Evolutionary conservation across 148 eudicot genomes (phyloP).

Genomic region (Chenopodium formosanum): DNA sequence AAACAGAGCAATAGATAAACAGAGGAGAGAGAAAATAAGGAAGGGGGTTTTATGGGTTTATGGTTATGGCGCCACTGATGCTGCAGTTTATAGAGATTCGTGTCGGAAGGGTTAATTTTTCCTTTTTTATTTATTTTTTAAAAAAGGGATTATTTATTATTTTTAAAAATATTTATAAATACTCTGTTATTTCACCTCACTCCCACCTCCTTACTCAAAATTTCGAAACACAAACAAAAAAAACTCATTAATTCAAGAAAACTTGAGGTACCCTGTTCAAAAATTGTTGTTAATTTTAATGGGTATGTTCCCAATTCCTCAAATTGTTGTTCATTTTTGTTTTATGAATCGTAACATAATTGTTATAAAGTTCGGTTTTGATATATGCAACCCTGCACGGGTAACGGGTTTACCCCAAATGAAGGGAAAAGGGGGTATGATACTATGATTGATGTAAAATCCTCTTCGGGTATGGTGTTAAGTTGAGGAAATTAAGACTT

Average conservation of each 20-base stretch:
- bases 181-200: neutral
- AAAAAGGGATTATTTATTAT: neutral
- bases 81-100: constrained; percentile 33
- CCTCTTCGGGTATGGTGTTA: constrained; percentile 20
- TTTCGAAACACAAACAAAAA: neutral
- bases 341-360: neutral
- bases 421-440: neutral
- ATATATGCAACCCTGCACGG: too few species aligned
- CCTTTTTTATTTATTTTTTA: neutral
- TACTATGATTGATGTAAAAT: constrained; percentile 1
- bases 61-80: constrained; percentile 31
- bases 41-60: constrained; percentile 13
- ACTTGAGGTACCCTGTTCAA: constrained; percentile 33
- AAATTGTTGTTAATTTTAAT: constrained; percentile 20
- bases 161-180: constrained; percentile 10
- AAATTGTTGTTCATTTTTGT: constrained; percentile 6
- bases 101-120: constrained; percentile 20
- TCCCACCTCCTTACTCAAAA: neutral
- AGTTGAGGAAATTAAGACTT: neutral
- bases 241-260: neutral
- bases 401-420: neutral
- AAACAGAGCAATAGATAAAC: constrained; percentile 24
- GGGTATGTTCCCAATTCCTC: constrained; percentile 34
- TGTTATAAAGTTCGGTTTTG: neutral
- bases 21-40: constrained; percentile 23